These are phyloP conservation scores for Ceratobasidium papillatum DNA, from an alignment of 1,284 basidiomycete genomes.

Conservation along the genomic window DNA sequence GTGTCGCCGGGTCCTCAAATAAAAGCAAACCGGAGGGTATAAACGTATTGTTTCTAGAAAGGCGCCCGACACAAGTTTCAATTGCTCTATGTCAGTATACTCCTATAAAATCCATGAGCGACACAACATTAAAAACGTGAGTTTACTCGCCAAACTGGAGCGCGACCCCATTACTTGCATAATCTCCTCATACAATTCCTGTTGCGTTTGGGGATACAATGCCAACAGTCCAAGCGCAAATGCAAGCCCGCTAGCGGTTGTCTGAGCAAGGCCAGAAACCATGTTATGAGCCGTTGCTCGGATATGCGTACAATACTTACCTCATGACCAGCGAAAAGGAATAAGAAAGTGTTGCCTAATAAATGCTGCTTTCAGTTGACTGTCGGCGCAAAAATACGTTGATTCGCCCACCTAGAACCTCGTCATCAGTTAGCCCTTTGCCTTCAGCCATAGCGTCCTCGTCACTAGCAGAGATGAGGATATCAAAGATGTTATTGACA, in stretches of 20 bases:
- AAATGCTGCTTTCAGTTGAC: background rate
- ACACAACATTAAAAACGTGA: background rate
- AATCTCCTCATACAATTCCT: conserved; percentile 32
- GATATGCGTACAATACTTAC: background rate
- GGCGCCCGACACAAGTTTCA: conserved; percentile 11
- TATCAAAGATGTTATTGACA: background rate
- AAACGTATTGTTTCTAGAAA: conserved; percentile 36
- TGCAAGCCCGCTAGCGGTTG: conserved; percentile 34
- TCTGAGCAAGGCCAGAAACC: background rate
- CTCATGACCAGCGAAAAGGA: conserved; percentile 33
- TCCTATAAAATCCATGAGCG: background rate
- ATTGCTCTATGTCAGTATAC: conserved; percentile 11
- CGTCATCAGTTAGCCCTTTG: background rate
- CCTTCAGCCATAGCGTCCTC: background rate
- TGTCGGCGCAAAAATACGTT: background rate
- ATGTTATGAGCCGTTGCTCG: background rate
- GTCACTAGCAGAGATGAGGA: conserved; percentile 8
- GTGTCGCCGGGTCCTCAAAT: background rate
- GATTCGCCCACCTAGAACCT: conserved; percentile 2
- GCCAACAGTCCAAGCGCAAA: conserved; percentile 26
- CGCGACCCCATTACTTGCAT: conserved; percentile 2
- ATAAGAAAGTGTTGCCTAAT: conserved; percentile 18
- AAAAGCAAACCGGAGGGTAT: conserved; percentile 22
- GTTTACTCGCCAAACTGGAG: background rate
- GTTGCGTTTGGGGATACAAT: conserved; percentile 21